These are phyloP conservation scores for Basipetospora sp. DNA, from an alignment of 2,329 filamentous ascomycete species.

Conservation along the genomic window DNA sequence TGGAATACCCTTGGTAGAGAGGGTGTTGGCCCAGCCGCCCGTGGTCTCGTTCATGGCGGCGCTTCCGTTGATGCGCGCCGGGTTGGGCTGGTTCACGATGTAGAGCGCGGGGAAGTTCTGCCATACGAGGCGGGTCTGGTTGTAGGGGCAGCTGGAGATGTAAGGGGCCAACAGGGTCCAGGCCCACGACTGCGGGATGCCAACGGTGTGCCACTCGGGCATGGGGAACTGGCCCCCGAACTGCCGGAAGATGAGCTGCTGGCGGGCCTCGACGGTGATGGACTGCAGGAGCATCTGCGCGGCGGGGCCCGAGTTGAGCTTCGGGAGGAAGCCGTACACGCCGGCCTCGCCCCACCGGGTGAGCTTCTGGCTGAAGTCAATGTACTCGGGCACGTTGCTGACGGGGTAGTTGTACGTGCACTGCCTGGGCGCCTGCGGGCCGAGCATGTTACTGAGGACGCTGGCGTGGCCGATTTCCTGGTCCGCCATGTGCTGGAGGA, in stretches of 20 bases:
- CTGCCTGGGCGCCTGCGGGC: conserved; percentile 51
- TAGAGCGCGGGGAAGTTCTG: conserved; percentile 66
- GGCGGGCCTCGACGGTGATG: conserved; percentile 64
- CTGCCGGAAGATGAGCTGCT: conserved; percentile 75
- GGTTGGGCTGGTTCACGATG: conserved; percentile 64
- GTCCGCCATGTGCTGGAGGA: conserved; percentile 63
- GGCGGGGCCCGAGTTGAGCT: conserved; percentile 61
- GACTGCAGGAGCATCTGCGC: conserved; percentile 60
- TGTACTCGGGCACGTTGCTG: conserved; percentile 56
- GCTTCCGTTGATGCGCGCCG: conserved; percentile 50
- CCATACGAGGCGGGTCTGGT: conserved; percentile 64
- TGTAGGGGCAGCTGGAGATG: conserved; percentile 59
- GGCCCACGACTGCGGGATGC: conserved; percentile 70
- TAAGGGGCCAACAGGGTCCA: conserved; percentile 73
- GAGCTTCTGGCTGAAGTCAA: conserved; percentile 77
- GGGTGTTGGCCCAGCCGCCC: conserved; percentile 41
- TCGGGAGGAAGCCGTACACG: conserved; percentile 66
- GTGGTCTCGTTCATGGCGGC: conserved; percentile 48
- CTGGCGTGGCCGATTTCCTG: conserved; percentile 70
- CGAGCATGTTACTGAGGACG: conserved; percentile 63
- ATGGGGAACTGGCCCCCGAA: conserved; percentile 67
- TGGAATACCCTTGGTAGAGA: conserved; percentile 31
- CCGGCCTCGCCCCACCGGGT: conserved; percentile 68
- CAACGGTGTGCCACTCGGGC: conserved; percentile 69
- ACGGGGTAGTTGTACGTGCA: conserved; percentile 76